Evolutionary conservation across 176 grass and related monocot species (phyloP).

Genomic region (Oryza longistaminata): DNA sequence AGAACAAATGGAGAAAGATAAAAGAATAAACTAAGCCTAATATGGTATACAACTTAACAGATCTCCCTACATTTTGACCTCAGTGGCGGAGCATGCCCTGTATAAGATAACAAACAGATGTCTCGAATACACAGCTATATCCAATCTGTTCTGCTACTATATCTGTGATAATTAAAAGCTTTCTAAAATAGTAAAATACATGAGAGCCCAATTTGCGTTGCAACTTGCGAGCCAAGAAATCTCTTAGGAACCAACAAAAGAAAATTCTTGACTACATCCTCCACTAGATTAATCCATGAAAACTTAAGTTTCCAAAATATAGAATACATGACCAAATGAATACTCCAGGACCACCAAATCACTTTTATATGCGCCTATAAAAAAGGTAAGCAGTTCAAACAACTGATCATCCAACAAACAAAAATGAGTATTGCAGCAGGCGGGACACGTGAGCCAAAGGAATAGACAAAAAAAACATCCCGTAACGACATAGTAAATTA

Average conservation of each 20-base stretch:
- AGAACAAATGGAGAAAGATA: constrained; percentile 36
- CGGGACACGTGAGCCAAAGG: not conserved
- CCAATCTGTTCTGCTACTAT: not conserved
- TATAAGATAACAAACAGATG: constrained; percentile 49
- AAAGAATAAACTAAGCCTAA: constrained; percentile 41
- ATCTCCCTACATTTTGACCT: constrained; percentile 40
- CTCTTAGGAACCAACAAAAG: not conserved
- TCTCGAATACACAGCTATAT: constrained; percentile 20
- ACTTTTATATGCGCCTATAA: not conserved
- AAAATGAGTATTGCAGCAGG: not conserved
- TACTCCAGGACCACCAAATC: not conserved
- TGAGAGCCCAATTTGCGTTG: not conserved
- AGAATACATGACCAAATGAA: no score
- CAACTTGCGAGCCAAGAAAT: constrained; percentile 6
- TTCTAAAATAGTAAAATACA: constrained; percentile 13
- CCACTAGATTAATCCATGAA: not conserved
- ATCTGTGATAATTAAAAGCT: not conserved
- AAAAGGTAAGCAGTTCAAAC: not conserved
- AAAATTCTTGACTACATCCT: not conserved
- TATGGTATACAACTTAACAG: constrained; percentile 58
- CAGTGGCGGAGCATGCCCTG: constrained; percentile 44
- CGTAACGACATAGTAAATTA: not conserved
- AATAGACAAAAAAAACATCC: not conserved
- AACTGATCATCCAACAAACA: not conserved
- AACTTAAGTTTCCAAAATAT: not conserved